Evolutionary conservation across 257 asterid species (phyloP).

Genomic region (Solanum bukasovii): DNA sequence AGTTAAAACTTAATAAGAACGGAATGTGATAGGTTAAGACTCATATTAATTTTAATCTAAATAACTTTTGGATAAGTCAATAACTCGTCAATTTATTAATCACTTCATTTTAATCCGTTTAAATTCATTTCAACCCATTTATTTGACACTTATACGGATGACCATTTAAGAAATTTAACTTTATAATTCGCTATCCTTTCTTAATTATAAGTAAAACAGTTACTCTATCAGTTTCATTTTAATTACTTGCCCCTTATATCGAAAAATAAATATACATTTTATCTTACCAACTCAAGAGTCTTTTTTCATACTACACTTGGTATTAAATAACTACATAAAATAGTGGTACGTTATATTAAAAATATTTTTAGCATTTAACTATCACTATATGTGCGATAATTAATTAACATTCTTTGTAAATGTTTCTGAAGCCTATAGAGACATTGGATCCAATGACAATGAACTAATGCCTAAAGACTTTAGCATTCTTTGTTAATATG

Average conservation of each 20-base stretch:
- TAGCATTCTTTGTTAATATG: neutral
- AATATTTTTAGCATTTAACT: neutral
- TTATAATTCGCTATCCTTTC: neutral
- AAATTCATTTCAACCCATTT: neutral
- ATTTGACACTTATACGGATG: neutral
- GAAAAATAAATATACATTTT: neutral
- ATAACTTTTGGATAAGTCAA: neutral
- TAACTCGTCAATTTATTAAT: neutral
- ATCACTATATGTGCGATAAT: too few relatives aligned
- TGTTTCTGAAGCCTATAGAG: neutral
- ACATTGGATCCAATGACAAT: neutral
- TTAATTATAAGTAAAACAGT: neutral
- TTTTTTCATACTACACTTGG: neutral
- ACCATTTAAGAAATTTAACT: neutral
- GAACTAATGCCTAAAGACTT: neutral
- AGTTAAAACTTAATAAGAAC: neutral
- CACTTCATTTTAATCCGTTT: neutral
- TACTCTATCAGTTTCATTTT: neutral
- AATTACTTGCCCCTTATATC: neutral
- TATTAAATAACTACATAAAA: neutral
- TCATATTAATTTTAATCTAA: neutral
- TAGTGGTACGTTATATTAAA: neutral
- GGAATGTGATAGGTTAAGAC: neutral
- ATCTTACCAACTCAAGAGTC: neutral
- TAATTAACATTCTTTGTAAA: too few relatives aligned